Conservation (phyloP, 2,329 filamentous ascomycete genomes). For the Metarhizium guizhouense region DNA sequence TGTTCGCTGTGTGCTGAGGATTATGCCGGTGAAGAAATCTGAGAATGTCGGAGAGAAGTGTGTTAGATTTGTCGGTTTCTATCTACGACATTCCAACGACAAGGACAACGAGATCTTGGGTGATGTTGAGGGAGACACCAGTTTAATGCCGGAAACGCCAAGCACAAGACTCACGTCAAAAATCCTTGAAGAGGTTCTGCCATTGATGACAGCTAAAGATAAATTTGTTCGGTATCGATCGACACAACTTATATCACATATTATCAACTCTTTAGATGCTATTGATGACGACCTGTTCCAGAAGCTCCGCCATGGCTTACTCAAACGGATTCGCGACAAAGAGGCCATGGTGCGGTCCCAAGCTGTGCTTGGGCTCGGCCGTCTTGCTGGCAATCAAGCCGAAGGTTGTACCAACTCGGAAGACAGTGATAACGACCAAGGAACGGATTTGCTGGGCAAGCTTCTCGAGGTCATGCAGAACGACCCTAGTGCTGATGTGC, state of each 20-base stretch:
- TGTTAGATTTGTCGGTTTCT: conserved; percentile 80
- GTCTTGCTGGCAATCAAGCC: conserved; percentile 69
- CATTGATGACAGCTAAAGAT: conserved; percentile 78
- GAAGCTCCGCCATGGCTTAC: conserved; percentile 65
- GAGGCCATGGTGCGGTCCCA: conserved; percentile 88
- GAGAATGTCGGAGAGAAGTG: conserved; percentile 81
- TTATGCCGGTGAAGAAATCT: conserved; percentile 84
- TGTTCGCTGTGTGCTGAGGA: conserved; percentile 68
- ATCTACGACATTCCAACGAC: conserved; percentile 63
- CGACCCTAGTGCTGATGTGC: conserved; percentile 87
- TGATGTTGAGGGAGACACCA: conserved; percentile 58
- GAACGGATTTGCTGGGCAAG: conserved; percentile 67
- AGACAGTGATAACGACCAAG: conserved; percentile 54
- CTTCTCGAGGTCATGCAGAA: conserved; percentile 85
- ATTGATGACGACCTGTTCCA: conserved; percentile 90
- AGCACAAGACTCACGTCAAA: conserved; percentile 68
- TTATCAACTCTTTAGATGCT: conserved; percentile 85
- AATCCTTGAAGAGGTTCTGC: conserved; percentile 64
- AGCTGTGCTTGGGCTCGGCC: conserved; percentile 81
- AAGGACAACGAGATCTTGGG: conserved; percentile 62
- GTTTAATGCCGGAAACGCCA: conserved; percentile 71
- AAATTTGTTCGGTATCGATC: conserved; percentile 85
- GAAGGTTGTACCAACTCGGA: conserved; percentile 63
- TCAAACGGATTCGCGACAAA: conserved; percentile 87
- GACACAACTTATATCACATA: conserved; percentile 81